Percentiles rank a stretch among this genome's conserved stretches.
Conservation (phyloP, 257 asterid genomes). For the Jasminum sambac region DNA sequence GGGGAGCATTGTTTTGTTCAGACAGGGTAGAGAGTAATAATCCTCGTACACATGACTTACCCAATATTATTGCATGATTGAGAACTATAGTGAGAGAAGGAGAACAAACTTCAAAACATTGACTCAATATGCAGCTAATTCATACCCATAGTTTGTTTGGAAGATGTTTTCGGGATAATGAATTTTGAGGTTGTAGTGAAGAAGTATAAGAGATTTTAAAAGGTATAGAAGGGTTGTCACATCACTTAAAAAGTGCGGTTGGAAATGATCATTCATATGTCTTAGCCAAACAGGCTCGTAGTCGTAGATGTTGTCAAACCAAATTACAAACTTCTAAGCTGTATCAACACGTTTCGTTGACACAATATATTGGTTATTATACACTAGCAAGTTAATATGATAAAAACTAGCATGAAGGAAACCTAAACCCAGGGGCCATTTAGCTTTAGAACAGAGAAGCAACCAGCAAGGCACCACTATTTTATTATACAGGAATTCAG, state of each 20-base stretch:
- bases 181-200: too few species aligned
- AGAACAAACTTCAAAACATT: not conserved
- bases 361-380: not conserved
- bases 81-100: not conserved
- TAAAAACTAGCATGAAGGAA: not conserved
- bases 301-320: not conserved
- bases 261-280: too few species aligned
- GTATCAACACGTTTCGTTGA: not conserved
- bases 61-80: not conserved
- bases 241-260: too few species aligned
- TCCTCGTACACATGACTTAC: not conserved
- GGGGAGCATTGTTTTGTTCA: not conserved
- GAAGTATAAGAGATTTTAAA: too few species aligned
- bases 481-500: not conserved
- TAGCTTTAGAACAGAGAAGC: conserved; percentile 2
- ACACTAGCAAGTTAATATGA: not conserved
- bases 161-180: too few species aligned
- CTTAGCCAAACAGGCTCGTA: too few species aligned
- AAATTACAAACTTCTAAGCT: not conserved
- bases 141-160: not conserved
- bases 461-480: not conserved
- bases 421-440: not conserved
- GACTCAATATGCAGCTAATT: not conserved
- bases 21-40: not conserved
- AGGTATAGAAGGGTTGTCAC: too few species aligned